phyloP scores from a whole-genome alignment of 805 yeast genomes.

The Saccharomycopsis fodiens region DNA sequence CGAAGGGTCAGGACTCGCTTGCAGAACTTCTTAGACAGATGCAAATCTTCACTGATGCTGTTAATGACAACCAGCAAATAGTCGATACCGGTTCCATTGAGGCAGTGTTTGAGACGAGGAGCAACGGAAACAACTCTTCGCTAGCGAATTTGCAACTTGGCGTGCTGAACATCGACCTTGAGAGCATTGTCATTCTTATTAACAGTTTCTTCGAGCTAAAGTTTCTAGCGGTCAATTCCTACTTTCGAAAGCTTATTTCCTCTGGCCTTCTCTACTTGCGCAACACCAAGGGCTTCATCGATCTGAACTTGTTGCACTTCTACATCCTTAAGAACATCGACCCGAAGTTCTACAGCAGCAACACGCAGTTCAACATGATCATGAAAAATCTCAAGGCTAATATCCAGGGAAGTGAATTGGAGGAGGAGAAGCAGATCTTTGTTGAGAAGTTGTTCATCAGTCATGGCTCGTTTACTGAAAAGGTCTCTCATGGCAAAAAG shows the following conservation, averaged over 20 bases:
- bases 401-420: background rate
- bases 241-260: conserved; percentile 74
- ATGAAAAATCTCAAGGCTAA: conserved; percentile 35
- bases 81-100: background rate
- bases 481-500: background rate
- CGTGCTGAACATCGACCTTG: conserved; percentile 19
- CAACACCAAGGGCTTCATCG: conserved; percentile 30
- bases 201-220: conserved; percentile 41
- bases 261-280: conserved; percentile 70
- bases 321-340: conserved; percentile 15
- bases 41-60: background rate
- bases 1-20: background rate
- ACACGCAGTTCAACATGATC: conserved; percentile 49
- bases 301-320: conserved; percentile 23
- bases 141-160: conserved; percentile 18
- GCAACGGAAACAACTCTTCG: background rate
- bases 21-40: background rate
- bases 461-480: background rate
- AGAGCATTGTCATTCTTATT: conserved; percentile 39
- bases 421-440: background rate
- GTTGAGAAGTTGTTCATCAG: background rate
- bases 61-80: background rate
- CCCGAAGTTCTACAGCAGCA: conserved; percentile 25
- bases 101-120: background rate
- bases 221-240: conserved; percentile 52